Evolutionary conservation across 2,329 filamentous ascomycete species (phyloP), one percentile per base, ranked within the genome.

Genomic region (Colletotrichum chlorophyti): DNA sequence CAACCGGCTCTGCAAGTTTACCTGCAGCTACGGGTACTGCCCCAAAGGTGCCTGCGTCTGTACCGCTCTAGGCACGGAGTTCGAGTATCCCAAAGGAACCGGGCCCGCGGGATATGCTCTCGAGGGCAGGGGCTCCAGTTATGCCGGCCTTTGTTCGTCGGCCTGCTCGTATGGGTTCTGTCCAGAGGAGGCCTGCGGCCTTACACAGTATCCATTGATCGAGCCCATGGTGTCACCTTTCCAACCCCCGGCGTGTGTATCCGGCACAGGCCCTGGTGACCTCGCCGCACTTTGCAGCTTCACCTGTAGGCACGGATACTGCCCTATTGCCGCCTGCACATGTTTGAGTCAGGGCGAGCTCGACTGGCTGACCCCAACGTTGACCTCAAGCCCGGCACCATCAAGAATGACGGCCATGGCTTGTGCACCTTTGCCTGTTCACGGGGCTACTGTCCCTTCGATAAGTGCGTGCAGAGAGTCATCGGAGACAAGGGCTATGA

Each of bases 121-220:
- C 9, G 24, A 49, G 12, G 53, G 53, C 14, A 10, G 40, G 5
- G 34, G 31, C 29, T 48, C 34, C 17, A 59, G 31, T 14, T 59
- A 53, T 19, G 26, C 31, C 11, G 55, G 55, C 1, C 55, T 59
- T 15, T 59, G 49, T 15, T 42, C 45, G 6, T 53, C 71, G 53
- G 69, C 75, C 6, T 80, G 77, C 41, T 73, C 72, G 57, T 74
- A 79, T 62, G 78, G 76, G 0, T 79, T 79, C 54, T 80, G 76
- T 40, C 76, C 76, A 0, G 40, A 63, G 4, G 69, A 12, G 75
- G 61, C 60, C 17, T 66, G 63, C 23, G 32, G 41, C 11, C 31
- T 31, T n/a, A 26, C 26, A 2, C 17, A 48, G 24, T 19, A 51
- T 14, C 31, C 23, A 8, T 5, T 45, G 14, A 51, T 46, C n/a